Evolutionary conservation across 129 eudicot species (phyloP), one percentile per base, ranked within the genome.

Genomic region (Flaveria robusta): DNA sequence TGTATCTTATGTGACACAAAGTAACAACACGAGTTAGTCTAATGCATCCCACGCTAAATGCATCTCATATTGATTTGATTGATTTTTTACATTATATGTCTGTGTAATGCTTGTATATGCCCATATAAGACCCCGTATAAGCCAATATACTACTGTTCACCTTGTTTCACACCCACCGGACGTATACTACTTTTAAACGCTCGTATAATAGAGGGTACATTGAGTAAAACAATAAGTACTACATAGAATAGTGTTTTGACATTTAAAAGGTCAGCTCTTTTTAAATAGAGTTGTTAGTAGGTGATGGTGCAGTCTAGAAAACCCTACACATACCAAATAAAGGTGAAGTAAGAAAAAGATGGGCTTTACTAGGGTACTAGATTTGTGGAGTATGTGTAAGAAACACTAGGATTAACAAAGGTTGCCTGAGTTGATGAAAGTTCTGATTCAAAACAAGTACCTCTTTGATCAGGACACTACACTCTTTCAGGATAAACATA

Each of bases 381-480:
- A 83, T 86, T 62, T 80, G 81, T 85, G 77, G 74, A 86, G 83
- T 75, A 74, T 80, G 76, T 81, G 86, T 74, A 67, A 68, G 81
- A 76, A 81, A 78, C 87, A 74, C 67, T 77, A 85, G 77, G 73
- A 74, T 85, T 80, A 74, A 77, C 75, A 79, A 79, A 80, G 79
- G 83, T 85, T 85, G 70, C 84, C 83, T 75, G 59, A 77, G 67
- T 82, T 83, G 74, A 74, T 85, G 85, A 85, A 77, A 77, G 72
- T 85, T 82, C 71, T 83, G 80, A 77, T 74, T 47, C 81, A 81
- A 68, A 68, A 79, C 87, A 55, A 73, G 75, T 80, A 79, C 85
- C 81, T 18, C 59, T 39, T 84, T 63, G 80, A 86, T 83, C 62
- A 77, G 13, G 89, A 73, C 87, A 68, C 60, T 77, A 80, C 85